Percentiles rank a stretch among this genome's conserved stretches.
phyloP scores from a whole-genome alignment of 495 filamentous ascomycete species.

The Podospora pseudopauciseta region DNA sequence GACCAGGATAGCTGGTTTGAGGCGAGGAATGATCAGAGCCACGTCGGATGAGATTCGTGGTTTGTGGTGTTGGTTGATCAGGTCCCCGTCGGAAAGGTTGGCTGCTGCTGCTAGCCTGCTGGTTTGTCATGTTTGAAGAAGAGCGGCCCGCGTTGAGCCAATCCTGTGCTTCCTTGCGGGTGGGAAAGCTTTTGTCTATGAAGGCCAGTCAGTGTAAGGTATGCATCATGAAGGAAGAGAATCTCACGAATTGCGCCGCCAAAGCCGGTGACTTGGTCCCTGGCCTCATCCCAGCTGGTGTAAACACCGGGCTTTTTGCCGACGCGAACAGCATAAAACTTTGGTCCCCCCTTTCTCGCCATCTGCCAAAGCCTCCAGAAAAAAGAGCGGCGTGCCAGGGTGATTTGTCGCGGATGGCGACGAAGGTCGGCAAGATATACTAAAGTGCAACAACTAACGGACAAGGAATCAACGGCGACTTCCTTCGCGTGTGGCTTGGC shows the following conservation, averaged over 20 bases:
- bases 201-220: not conserved
- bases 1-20: too few species aligned
- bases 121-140: conserved; percentile 23
- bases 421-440: too few species aligned
- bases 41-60: too few species aligned
- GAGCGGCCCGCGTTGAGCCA: conserved; percentile 60
- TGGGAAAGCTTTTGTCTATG: conserved; percentile 77
- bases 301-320: conserved; percentile 83
- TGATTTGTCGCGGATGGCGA: too few species aligned
- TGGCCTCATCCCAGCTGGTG: conserved; percentile 73
- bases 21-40: too few species aligned
- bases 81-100: not conserved
- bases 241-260: conserved; percentile 73
- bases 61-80: too few species aligned
- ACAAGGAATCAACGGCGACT: too few species aligned
- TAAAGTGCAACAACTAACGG: too few species aligned
- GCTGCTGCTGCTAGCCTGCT: conserved; percentile 36
- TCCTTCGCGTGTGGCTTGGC: not conserved
- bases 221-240: not conserved
- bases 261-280: conserved; percentile 79
- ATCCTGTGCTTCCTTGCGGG: conserved; percentile 68
- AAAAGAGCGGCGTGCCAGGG: not conserved
- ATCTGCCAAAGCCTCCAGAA: not conserved
- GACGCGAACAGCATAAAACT: conserved; percentile 72
- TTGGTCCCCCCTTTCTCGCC: not conserved